These are phyloP conservation scores for Catharanthus roseus DNA, from an alignment of 257 asterid species.

Conservation along the genomic window DNA sequence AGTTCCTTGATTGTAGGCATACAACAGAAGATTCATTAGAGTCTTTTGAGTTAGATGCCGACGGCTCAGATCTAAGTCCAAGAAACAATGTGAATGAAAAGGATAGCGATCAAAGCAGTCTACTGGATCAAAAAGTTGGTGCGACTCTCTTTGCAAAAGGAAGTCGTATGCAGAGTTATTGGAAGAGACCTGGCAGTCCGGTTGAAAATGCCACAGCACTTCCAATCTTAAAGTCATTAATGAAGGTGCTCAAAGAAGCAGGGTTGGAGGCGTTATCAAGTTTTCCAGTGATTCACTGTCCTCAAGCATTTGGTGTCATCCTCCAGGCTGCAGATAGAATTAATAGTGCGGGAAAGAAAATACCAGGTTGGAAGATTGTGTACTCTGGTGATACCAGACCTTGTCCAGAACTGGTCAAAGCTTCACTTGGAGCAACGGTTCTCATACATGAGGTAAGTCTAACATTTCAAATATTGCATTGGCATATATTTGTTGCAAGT, in stretches of 20 bases:
- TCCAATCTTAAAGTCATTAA: slow-evolving; percentile 42
- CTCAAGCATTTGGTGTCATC: slow-evolving; percentile 70
- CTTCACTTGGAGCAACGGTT: slow-evolving; percentile 74
- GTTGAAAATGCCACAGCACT: slow-evolving; percentile 30
- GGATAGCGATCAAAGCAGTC: slow-evolving; percentile 16
- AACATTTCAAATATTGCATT: neutral
- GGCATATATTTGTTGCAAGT: neutral
- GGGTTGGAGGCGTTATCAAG: slow-evolving; percentile 65
- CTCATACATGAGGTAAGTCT: slow-evolving; percentile 77
- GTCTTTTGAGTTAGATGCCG: slow-evolving; percentile 37
- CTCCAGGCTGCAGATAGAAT: slow-evolving; percentile 58
- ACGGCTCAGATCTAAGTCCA: neutral
- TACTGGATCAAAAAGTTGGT: slow-evolving; percentile 20
- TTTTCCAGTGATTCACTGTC: slow-evolving; percentile 87
- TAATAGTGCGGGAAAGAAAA: slow-evolving; percentile 46
- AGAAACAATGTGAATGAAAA: slow-evolving; percentile 9
- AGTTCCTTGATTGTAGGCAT: slow-evolving; percentile 72
- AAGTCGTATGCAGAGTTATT: slow-evolving; percentile 67
- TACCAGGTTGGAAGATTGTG: slow-evolving; percentile 91
- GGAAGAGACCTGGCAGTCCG: slow-evolving; percentile 49
- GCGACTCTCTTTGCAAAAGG: slow-evolving; percentile 53
- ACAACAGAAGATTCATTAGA: slow-evolving; percentile 58
- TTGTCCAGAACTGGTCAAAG: slow-evolving; percentile 72
- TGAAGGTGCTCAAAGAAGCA: slow-evolving; percentile 49
- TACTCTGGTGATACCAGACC: slow-evolving; percentile 99